Conservation (phyloP, 176 grass and related monocot genomes). For the Elaeis guineensis region DNA sequence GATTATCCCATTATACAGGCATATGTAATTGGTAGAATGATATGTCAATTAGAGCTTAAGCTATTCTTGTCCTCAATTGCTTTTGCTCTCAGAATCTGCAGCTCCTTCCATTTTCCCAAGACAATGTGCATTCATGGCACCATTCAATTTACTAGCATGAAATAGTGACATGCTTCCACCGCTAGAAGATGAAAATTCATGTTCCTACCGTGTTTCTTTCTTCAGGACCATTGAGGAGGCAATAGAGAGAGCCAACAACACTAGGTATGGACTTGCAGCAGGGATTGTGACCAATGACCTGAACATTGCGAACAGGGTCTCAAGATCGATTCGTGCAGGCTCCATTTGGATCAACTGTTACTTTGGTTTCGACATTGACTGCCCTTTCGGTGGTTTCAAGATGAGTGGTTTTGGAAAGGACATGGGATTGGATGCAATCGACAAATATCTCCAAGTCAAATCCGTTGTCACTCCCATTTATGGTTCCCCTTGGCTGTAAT, state of each 20-base stretch:
- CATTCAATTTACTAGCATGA: too few relatives aligned
- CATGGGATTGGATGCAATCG: conserved; percentile 55
- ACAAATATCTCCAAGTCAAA: conserved; percentile 82
- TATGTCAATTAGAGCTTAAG: too few relatives aligned
- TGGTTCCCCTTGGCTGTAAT: conserved; percentile 65
- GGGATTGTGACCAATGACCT: conserved; percentile 64
- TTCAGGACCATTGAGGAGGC: conserved; percentile 61
- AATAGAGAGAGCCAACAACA: conserved; percentile 75
- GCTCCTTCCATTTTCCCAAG: too few relatives aligned
- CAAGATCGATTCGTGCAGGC: conserved; percentile 59
- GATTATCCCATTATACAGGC: too few relatives aligned
- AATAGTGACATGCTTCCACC: too few relatives aligned
- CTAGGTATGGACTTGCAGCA: conserved; percentile 57
- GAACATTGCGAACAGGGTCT: conserved; percentile 56
- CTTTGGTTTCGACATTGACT: conserved; percentile 68
- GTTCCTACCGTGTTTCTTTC: too few relatives aligned
- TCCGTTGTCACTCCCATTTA: conserved; percentile 60
- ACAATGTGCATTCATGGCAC: too few relatives aligned
- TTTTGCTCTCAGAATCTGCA: too few relatives aligned
- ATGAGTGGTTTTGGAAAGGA: conserved; percentile 84
- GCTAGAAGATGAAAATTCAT: too few relatives aligned
- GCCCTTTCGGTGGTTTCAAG: conserved; percentile 72
- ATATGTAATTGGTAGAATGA: too few relatives aligned
- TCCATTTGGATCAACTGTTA: conserved; percentile 85
- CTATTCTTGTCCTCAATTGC: too few relatives aligned